Conservation (phyloP, 495 filamentous ascomycete genomes). For the Aspergillus mulundensis region DNA sequence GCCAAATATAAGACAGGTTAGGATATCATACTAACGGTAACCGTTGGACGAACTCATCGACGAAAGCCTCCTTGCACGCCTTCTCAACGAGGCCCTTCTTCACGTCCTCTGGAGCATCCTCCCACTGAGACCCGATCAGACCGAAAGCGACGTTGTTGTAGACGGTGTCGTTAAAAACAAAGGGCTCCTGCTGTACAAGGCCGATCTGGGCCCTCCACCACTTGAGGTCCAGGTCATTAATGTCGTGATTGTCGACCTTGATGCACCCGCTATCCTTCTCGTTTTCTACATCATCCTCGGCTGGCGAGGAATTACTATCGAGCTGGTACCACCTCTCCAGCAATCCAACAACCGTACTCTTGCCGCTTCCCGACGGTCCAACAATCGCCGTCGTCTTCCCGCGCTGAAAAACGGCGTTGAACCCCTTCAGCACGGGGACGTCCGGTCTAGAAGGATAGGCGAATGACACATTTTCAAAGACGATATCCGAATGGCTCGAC, state of each 20-base stretch:
- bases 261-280: constrained; percentile 38
- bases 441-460: constrained; percentile 51
- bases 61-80: constrained; percentile 26
- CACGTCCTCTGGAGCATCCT: constrained; percentile 41
- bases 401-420: constrained; percentile 36
- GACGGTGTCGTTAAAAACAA: constrained; percentile 66
- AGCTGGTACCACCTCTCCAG: constrained; percentile 59
- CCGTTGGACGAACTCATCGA: constrained; percentile 30
- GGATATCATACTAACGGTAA: constrained; percentile 26
- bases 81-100: constrained; percentile 40
- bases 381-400: constrained; percentile 55
- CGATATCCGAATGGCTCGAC: constrained; percentile 44
- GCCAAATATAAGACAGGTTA: background rate
- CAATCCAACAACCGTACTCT: constrained; percentile 63
- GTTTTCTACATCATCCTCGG: background rate
- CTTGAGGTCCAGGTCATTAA: constrained; percentile 51
- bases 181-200: constrained; percentile 66
- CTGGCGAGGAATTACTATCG: constrained; percentile 10
- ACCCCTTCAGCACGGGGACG: constrained; percentile 33
- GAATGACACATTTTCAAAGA: constrained; percentile 56
- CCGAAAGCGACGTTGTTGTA: constrained; percentile 63
- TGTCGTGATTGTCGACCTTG: constrained; percentile 42
- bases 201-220: constrained; percentile 65
- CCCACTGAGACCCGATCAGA: constrained; percentile 56
- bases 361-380: constrained; percentile 57